Evolutionary conservation across 2,329 filamentous ascomycete species (phyloP).

Genomic region (Diaporthe eres): DNA sequence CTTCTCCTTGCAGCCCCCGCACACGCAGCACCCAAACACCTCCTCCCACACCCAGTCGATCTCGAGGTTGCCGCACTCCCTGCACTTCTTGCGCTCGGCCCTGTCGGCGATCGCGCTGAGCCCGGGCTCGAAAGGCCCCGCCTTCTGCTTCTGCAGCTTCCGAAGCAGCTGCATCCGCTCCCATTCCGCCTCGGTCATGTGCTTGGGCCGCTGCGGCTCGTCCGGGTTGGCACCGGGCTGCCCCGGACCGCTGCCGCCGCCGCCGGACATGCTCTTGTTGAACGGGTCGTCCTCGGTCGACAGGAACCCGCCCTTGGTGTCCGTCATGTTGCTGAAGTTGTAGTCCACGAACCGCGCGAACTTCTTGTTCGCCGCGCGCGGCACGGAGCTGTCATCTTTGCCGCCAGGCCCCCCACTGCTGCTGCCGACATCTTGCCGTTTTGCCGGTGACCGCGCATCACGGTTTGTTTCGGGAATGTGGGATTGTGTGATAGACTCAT

Average conservation of each 20-base stretch:
- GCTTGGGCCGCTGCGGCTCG: conserved; percentile 79
- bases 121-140: conserved; percentile 90
- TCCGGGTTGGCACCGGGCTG: conserved; percentile 47
- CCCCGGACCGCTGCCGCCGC: conserved; percentile 53
- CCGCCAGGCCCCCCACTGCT: conserved; percentile 45
- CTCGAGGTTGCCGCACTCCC: conserved; percentile 86
- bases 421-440: conserved; percentile 48
- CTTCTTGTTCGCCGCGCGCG: conserved; percentile 82
- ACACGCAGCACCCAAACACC: conserved; percentile 82
- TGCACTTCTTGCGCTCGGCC: conserved; percentile 79
- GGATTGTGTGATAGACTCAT: conserved; percentile 72
- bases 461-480: conserved; percentile 72
- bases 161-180: conserved; percentile 84
- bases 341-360: conserved; percentile 97
- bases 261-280: conserved; percentile 79
- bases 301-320: conserved; percentile 96
- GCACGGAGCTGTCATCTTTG: conserved; percentile 53
- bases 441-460: conserved; percentile 72
- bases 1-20: conserved; percentile 89
- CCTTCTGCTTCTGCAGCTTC: conserved; percentile 79
- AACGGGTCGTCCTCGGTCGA: conserved; percentile 92
- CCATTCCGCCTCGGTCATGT: conserved; percentile 95
- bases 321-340: conserved; percentile 97
- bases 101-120: conserved; percentile 80
- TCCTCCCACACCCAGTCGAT: conserved; percentile 98